Percentiles rank a stretch among this genome's conserved stretches.
phyloP scores from a whole-genome alignment of 1,284 basidiomycete species.

The Sporisorium iseilematis-ciliati region DNA sequence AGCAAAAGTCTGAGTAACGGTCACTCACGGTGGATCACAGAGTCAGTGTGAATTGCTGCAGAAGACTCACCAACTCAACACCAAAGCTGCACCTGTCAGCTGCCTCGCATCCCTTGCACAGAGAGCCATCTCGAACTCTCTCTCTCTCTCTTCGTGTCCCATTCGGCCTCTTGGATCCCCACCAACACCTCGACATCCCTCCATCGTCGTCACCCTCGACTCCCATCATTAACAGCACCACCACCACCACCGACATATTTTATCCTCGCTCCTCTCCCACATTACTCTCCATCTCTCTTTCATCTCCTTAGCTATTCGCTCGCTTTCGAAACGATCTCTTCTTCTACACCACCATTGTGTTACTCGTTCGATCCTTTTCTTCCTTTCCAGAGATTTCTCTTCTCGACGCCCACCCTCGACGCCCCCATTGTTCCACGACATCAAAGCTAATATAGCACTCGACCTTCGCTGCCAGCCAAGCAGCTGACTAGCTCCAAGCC shows the following conservation, averaged over 20 bases:
- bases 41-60: no score
- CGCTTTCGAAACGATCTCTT: constrained; percentile 3
- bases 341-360: neutral
- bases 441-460: neutral
- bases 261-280: neutral
- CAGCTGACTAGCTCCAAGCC: neutral
- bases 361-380: neutral
- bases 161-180: neutral
- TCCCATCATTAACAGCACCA: neutral
- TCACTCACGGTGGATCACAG: no score
- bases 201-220: neutral
- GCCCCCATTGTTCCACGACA: no score
- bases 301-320: neutral
- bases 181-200: neutral
- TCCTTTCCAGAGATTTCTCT: neutral
- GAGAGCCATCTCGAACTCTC: no score
- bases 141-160: neutral
- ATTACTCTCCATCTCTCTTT: neutral
- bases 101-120: no score
- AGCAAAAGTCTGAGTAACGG: no score
- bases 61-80: no score
- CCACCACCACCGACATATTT: neutral
- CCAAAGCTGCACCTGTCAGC: no score
- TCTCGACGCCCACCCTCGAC: no score
- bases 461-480: constrained; percentile 1